Percentiles rank a stretch among this genome's conserved stretches.
Conservation (phyloP, 1,139 yeast species). For the Blastobotrys malaysiensis region DNA sequence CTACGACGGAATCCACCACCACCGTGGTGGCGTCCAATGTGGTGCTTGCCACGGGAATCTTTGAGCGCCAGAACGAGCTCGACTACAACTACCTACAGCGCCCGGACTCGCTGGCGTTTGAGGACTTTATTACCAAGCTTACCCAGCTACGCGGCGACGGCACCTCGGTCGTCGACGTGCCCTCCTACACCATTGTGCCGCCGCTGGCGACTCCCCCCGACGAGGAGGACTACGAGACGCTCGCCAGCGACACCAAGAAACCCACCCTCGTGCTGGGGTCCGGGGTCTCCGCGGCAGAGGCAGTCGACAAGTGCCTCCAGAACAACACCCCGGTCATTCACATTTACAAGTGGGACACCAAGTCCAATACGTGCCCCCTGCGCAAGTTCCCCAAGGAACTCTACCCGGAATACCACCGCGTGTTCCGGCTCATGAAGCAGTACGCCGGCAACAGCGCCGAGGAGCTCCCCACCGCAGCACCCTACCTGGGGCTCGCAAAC, state of each 20-base stretch:
- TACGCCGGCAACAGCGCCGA: slow-evolving; percentile 7
- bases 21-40: slow-evolving; percentile 14
- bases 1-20: too few species aligned
- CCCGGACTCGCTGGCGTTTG: background rate
- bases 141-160: background rate
- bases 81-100: slow-evolving; percentile 2
- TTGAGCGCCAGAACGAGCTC: slow-evolving; percentile 16
- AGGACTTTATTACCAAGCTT: slow-evolving; percentile 2
- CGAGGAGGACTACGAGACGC: slow-evolving; percentile 6
- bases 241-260: background rate
- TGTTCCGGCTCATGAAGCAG: slow-evolving; percentile 27
- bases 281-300: slow-evolving; percentile 37
- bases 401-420: slow-evolving; percentile 32
- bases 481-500: slow-evolving; percentile 30
- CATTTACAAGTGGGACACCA: slow-evolving; percentile 29
- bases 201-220: slow-evolving; percentile 19
- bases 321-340: slow-evolving; percentile 21
- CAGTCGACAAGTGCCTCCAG: slow-evolving; percentile 17
- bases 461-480: background rate
- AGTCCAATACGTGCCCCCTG: slow-evolving; percentile 24
- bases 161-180: background rate
- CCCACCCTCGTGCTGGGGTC: slow-evolving; percentile 31
- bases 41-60: slow-evolving; percentile 34
- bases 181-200: slow-evolving; percentile 14
- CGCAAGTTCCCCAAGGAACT: slow-evolving; percentile 29